phyloP scores from a whole-genome alignment of 2,329 filamentous ascomycete genomes.

The Xylariomycetidae sp. region DNA sequence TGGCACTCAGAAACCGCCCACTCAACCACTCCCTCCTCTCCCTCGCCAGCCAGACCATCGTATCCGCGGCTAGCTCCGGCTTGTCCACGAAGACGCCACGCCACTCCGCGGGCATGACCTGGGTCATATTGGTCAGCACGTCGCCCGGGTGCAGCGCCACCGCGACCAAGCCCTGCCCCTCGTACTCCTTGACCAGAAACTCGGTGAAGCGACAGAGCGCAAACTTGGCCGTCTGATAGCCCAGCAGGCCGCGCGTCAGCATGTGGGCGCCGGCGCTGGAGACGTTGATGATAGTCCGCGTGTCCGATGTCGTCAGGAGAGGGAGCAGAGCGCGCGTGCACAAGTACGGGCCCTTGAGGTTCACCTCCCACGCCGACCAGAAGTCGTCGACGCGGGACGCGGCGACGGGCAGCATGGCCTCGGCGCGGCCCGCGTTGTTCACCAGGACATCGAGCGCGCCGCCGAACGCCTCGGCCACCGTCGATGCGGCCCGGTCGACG shows the following conservation, averaged over 20 bases:
- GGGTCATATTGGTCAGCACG: constrained; percentile 33
- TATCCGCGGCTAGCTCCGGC: constrained; percentile 19
- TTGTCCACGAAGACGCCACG: constrained; percentile 15
- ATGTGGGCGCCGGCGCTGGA: constrained; percentile 34
- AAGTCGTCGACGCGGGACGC: constrained; percentile 7
- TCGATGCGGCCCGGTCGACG: constrained; percentile 19
- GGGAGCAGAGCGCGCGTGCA: constrained; percentile 9
- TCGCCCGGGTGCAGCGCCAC: constrained; percentile 38
- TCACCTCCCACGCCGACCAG: constrained; percentile 12
- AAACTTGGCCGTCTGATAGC: constrained; percentile 41
- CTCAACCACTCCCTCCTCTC: constrained; percentile 19
- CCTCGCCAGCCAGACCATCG: constrained; percentile 12
- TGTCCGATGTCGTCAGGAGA: constrained; percentile 6
- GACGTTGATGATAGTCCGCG: constrained; percentile 33
- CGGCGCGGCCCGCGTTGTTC: constrained; percentile 33
- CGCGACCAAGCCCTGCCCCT: constrained; percentile 32
- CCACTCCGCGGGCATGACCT: constrained; percentile 20
- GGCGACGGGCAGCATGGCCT: constrained; percentile 17
- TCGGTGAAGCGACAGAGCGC: constrained; percentile 37
- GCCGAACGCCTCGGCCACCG: constrained; percentile 8
- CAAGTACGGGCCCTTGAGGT: constrained; percentile 10
- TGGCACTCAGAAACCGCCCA: constrained; percentile 31
- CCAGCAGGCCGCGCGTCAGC: constrained; percentile 26
- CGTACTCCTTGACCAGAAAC: constrained; percentile 36
- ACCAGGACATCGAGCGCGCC: constrained; percentile 28